Percentiles rank a stretch among this genome's conserved stretches.
phyloP scores from a whole-genome alignment of 768 basidiomycete genomes.

The Infundibulicybe gibba region DNA sequence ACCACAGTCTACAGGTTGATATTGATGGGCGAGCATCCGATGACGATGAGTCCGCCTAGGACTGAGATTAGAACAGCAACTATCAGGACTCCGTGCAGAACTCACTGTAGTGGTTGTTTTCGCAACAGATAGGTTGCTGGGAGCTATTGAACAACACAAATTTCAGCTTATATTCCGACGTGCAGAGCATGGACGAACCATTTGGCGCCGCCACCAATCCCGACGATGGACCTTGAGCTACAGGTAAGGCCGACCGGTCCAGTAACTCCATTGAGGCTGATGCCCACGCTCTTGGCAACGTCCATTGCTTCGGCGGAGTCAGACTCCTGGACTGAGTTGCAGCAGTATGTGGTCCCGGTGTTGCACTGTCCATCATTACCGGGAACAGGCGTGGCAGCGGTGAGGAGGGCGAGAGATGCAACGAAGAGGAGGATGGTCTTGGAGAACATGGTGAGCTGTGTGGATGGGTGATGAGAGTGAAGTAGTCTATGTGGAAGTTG shows the following conservation, averaged over 20 bases:
- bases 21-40: slow-evolving; percentile 1
- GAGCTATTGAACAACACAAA: background rate
- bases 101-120: slow-evolving; percentile 6
- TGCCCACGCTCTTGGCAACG: background rate
- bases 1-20: background rate
- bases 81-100: background rate
- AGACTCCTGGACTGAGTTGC: slow-evolving; percentile 14
- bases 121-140: slow-evolving; percentile 7
- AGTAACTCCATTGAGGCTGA: slow-evolving; percentile 7
- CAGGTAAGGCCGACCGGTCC: slow-evolving; percentile 17
- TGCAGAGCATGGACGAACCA: slow-evolving; percentile 9
- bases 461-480: too few species aligned
- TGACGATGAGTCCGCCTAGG: background rate
- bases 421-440: slow-evolving; percentile 19
- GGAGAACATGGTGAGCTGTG: slow-evolving; percentile 20
- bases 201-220: slow-evolving; percentile 8
- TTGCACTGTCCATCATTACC: slow-evolving; percentile 17
- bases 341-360: slow-evolving; percentile 24
- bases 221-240: slow-evolving; percentile 17
- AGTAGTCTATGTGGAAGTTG: too few species aligned
- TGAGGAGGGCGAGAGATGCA: slow-evolving; percentile 4
- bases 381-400: slow-evolving; percentile 12
- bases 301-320: slow-evolving; percentile 1
- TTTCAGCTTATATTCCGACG: background rate
- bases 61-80: background rate